Percentiles rank a stretch among this genome's conserved stretches.
phyloP scores from a whole-genome alignment of 1,139 yeast species.

The Pichiaceae sp. region DNA sequence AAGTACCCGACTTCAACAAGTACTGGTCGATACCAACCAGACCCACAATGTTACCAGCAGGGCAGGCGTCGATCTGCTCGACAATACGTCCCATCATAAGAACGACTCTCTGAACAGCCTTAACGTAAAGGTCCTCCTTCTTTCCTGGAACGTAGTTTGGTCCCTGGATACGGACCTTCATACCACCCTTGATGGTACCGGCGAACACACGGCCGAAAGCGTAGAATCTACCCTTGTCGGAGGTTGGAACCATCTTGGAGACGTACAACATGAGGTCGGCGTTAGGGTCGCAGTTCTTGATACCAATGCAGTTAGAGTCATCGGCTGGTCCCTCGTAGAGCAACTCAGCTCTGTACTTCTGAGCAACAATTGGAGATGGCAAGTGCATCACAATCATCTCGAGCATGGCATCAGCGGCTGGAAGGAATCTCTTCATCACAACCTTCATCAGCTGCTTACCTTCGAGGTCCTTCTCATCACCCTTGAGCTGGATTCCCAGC shows the following conservation, averaged over 20 bases:
- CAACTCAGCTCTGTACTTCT: conserved; percentile 97
- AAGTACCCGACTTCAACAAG: conserved; percentile 98
- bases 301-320: conserved; percentile 84
- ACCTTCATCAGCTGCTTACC: conserved; percentile 98
- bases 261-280: conserved; percentile 99
- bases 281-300: conserved; percentile 97
- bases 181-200: conserved; percentile 98
- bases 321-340: conserved; percentile 99
- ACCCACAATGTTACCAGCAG: conserved; percentile 99
- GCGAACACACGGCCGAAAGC: conserved; percentile 99
- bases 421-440: conserved; percentile 99
- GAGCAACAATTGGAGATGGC: conserved; percentile 99
- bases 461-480: conserved; percentile 94
- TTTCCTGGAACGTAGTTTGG: conserved; percentile 98
- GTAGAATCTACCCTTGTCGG: conserved; percentile 99
- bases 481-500: conserved; percentile 84
- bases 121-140: conserved; percentile 95
- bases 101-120: conserved; percentile 98
- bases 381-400: conserved; percentile 98
- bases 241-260: conserved; percentile 99
- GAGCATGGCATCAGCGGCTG: conserved; percentile 99
- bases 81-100: conserved; percentile 99
- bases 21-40: conserved; percentile 99
- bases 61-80: conserved; percentile 98
- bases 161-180: conserved; percentile 99